Percentiles rank a stretch among this genome's conserved stretches.
These are phyloP conservation scores for Periglandula ipomoeae DNA, from an alignment of 2,329 filamentous ascomycete species.

Conservation along the genomic window DNA sequence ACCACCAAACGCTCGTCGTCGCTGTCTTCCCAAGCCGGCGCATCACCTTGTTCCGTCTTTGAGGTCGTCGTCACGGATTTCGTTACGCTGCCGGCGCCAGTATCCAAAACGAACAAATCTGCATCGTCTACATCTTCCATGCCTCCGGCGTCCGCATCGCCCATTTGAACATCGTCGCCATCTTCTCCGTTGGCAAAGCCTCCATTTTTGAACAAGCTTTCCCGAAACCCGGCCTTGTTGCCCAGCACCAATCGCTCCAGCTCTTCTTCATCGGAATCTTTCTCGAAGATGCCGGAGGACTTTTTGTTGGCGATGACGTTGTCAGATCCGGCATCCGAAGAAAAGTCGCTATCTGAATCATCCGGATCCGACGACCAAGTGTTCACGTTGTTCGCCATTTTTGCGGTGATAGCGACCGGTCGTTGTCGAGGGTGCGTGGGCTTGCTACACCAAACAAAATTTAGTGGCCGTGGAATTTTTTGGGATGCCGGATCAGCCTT, in stretches of 20 bases:
- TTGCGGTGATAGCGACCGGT: slow-evolving; percentile 5
- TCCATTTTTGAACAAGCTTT: slow-evolving; percentile 52
- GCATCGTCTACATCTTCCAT: slow-evolving; percentile 62
- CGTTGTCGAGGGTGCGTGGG: neutral
- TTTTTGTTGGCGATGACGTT: slow-evolving; percentile 19
- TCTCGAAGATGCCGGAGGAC: slow-evolving; percentile 38
- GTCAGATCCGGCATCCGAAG: slow-evolving; percentile 20
- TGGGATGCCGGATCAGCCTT: slow-evolving; percentile 4
- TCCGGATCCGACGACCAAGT: slow-evolving; percentile 18
- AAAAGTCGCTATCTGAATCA: slow-evolving; percentile 20
- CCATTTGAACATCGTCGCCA: slow-evolving; percentile 23
- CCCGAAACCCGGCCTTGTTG: slow-evolving; percentile 71
- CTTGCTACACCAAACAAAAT: neutral
- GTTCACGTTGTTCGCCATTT: slow-evolving; percentile 24
- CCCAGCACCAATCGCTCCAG: slow-evolving; percentile 85
- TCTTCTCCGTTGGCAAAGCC: slow-evolving; percentile 27
- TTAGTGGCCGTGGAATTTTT: slow-evolving; percentile 19
- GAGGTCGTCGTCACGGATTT: slow-evolving; percentile 17
- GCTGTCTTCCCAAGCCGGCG: slow-evolving; percentile 82
- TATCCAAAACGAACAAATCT: slow-evolving; percentile 79
- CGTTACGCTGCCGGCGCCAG: slow-evolving; percentile 36
- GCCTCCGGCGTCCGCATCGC: slow-evolving; percentile 37
- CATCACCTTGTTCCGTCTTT: slow-evolving; percentile 23
- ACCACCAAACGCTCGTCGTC: slow-evolving; percentile 84
- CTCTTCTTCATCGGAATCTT: slow-evolving; percentile 76